phyloP scores from a whole-genome alignment of 2,329 filamentous ascomycete species.

The Chrysoporthe puriensis region DNA sequence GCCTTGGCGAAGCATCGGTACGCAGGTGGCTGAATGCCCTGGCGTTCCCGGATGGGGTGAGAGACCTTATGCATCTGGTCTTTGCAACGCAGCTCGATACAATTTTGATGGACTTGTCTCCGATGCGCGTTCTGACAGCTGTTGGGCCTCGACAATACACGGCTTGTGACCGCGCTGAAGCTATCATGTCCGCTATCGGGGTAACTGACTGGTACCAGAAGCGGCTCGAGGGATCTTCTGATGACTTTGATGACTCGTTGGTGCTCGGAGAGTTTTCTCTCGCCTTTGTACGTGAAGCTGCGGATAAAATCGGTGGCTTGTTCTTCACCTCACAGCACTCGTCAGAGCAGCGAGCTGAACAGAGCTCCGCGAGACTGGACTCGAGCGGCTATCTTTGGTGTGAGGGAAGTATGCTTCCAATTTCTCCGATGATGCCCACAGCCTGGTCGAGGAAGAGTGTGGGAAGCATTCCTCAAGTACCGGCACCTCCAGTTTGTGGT shows the following conservation, averaged over 20 bases:
- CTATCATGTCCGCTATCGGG: conserved; percentile 12
- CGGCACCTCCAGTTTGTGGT: too few relatives aligned
- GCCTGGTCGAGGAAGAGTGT: too few relatives aligned
- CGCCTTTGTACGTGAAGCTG: conserved; percentile 11
- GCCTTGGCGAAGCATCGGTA: too few relatives aligned
- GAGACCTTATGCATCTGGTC: not conserved
- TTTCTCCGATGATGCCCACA: too few relatives aligned
- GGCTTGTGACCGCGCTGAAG: not conserved
- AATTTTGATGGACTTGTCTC: not conserved
- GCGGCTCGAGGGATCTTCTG: not conserved
- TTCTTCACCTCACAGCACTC: conserved; percentile 2
- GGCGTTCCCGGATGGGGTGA: not conserved
- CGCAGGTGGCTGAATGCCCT: too few relatives aligned
- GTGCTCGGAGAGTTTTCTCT: not conserved
- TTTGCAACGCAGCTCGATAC: not conserved
- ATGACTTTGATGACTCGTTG: not conserved
- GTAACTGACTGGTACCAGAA: not conserved
- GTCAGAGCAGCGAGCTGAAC: too few relatives aligned
- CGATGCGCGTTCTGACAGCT: conserved; percentile 1
- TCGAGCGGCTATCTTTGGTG: too few relatives aligned
- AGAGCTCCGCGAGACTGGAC: too few relatives aligned
- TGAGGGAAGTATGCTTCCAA: too few relatives aligned
- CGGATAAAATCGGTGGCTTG: not conserved
- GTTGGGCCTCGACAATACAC: not conserved
- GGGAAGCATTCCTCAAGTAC: too few relatives aligned